A percentile compares a stretch with the other conserved stretches of the same genome.
These are phyloP conservation scores for Echria macrotheca DNA, from an alignment of 495 filamentous ascomycete genomes.

Conservation along the genomic window DNA sequence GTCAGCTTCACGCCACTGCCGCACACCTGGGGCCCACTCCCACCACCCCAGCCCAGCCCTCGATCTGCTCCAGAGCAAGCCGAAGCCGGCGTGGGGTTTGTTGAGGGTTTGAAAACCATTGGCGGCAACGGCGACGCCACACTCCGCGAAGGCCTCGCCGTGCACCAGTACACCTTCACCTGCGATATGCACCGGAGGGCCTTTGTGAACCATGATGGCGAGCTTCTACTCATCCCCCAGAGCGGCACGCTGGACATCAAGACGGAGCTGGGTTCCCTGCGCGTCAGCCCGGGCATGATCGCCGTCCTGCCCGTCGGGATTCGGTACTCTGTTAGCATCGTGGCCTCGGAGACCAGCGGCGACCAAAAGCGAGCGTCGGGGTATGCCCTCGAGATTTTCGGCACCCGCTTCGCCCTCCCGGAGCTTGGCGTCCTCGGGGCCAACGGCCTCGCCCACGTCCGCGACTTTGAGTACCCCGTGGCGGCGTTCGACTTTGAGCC, in stretches of 20 bases:
- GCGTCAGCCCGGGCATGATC: constrained; percentile 63
- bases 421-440: constrained; percentile 71
- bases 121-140: constrained; percentile 66
- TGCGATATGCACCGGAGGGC: constrained; percentile 61
- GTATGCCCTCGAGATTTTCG: constrained; percentile 69
- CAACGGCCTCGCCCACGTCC: constrained; percentile 62
- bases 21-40: constrained; percentile 70
- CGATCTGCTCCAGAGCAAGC: not conserved
- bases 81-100: constrained; percentile 50
- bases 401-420: constrained; percentile 59
- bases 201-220: constrained; percentile 67
- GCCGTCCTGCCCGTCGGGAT: constrained; percentile 65
- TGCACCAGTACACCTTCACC: constrained; percentile 62
- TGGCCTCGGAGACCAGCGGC: not conserved
- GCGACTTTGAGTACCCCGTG: constrained; percentile 67
- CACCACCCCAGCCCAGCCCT: constrained; percentile 36
- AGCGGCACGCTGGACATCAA: constrained; percentile 64
- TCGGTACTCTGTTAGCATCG: constrained; percentile 48
- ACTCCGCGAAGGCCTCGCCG: constrained; percentile 60
- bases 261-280: constrained; percentile 52
- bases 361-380: too few relatives aligned
- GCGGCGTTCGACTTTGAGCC: constrained; percentile 54
- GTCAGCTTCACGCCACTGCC: constrained; percentile 62
- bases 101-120: constrained; percentile 60
- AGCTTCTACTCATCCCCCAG: constrained; percentile 64